These are phyloP conservation scores for Geosmithia flava DNA, from an alignment of 2,329 filamentous ascomycete genomes.

Conservation along the genomic window DNA sequence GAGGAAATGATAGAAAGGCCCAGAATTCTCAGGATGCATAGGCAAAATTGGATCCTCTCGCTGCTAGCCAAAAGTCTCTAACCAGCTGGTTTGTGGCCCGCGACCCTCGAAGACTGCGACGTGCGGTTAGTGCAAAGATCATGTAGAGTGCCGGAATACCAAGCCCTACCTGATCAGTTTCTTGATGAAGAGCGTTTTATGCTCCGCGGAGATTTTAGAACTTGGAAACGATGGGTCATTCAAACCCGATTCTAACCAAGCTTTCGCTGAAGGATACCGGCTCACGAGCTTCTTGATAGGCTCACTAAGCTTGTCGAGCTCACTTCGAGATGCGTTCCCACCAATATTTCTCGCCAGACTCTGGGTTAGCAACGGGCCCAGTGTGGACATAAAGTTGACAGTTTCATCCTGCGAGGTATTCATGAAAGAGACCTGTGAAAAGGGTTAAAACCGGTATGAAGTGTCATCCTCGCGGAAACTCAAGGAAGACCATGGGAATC, in stretches of 20 bases:
- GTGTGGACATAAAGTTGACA: constrained; percentile 32
- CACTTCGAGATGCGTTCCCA: constrained; percentile 56
- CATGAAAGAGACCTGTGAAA: constrained; percentile 4
- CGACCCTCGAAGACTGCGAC: constrained; percentile 45
- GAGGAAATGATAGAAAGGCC: not conserved
- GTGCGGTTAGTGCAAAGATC: not conserved
- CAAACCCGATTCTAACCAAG: constrained; percentile 52
- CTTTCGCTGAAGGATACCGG: constrained; percentile 39
- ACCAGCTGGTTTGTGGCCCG: constrained; percentile 54
- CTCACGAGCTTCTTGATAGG: constrained; percentile 57
- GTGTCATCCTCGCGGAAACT: not conserved
- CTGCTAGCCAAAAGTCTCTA: constrained; percentile 61
- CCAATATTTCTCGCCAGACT: constrained; percentile 53
- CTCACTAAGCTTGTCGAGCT: constrained; percentile 59
- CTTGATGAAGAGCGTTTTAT: constrained; percentile 53
- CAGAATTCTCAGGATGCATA: constrained; percentile 36
- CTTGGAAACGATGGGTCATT: constrained; percentile 43
- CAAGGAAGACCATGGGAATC: not conserved
- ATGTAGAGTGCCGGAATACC: not conserved
- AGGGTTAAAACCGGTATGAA: not conserved
- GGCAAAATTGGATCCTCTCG: constrained; percentile 47
- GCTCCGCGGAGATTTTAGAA: constrained; percentile 41
- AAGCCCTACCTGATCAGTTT: constrained; percentile 46
- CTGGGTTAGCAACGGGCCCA: constrained; percentile 48
- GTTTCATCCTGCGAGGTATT: constrained; percentile 1